Evolutionary conservation across 768 basidiomycete genomes (phyloP).

Genomic region (Suillus occidentalis): DNA sequence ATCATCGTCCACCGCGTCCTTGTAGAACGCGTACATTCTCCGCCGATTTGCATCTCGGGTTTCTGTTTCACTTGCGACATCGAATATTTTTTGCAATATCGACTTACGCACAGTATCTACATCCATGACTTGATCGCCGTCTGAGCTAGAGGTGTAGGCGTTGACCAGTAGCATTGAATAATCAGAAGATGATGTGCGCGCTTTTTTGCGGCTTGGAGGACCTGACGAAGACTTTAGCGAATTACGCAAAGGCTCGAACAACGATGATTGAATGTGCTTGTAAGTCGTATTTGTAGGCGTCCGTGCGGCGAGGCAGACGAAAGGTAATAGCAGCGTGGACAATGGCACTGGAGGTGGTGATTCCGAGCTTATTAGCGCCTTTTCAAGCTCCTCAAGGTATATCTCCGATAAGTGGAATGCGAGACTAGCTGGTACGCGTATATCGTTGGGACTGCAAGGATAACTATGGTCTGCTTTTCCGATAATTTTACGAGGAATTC

Average conservation of each 20-base stretch:
- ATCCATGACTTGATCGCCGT: constrained; percentile 37
- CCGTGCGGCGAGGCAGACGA: constrained; percentile 67
- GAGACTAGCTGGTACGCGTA: constrained; percentile 73
- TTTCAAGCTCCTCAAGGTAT: constrained; percentile 88
- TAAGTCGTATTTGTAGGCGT: constrained; percentile 66
- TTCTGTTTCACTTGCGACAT: constrained; percentile 70
- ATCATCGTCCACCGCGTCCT: constrained; percentile 55
- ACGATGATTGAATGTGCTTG: constrained; percentile 65
- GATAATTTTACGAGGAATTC: constrained; percentile 17
- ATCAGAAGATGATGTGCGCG: constrained; percentile 37
- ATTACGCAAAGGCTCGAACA: constrained; percentile 69
- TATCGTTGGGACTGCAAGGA: constrained; percentile 59
- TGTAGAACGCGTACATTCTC: constrained; percentile 83
- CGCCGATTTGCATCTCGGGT: constrained; percentile 77
- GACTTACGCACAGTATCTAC: constrained; percentile 46
- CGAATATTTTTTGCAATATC: constrained; percentile 66
- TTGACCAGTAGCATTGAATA: constrained; percentile 52
- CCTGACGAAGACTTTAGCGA: constrained; percentile 43
- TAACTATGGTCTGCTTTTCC: constrained; percentile 6
- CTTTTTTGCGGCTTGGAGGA: constrained; percentile 48
- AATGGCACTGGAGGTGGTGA: constrained; percentile 46
- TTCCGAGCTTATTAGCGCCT: constrained; percentile 39
- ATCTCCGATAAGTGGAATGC: constrained; percentile 88
- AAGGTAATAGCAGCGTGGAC: constrained; percentile 61
- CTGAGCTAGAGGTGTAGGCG: constrained; percentile 48